These are phyloP conservation scores for Cladosporium velox DNA, from an alignment of 2,329 filamentous ascomycete genomes.

Conservation along the genomic window DNA sequence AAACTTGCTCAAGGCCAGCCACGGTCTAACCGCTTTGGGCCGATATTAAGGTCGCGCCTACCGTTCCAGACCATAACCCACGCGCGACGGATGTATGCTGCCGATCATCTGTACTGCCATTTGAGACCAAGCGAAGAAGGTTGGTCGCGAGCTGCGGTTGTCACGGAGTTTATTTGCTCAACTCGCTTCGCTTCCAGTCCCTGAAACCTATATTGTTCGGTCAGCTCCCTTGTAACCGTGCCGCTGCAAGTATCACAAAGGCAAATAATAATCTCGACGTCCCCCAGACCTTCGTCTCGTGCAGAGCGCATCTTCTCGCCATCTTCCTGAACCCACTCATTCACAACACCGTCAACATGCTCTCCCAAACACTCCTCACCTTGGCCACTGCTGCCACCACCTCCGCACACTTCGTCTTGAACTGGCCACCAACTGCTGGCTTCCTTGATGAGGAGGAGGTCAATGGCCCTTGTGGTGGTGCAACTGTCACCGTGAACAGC, in stretches of 20 bases:
- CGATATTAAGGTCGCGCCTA: background rate
- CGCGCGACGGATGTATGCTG: background rate
- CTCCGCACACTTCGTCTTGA: conserved; percentile 47
- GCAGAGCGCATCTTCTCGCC: background rate
- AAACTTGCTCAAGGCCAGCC: conserved; percentile 15
- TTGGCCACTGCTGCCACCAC: conserved; percentile 34
- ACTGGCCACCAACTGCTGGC: conserved; percentile 40
- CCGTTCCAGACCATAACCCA: background rate
- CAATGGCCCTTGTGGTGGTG: conserved; percentile 34
- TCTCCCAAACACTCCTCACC: conserved; percentile 27
- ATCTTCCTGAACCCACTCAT: background rate
- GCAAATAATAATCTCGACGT: background rate
- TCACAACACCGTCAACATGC: conserved; percentile 11
- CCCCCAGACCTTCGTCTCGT: background rate
- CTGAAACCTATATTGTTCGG: background rate
- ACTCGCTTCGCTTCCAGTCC: background rate
- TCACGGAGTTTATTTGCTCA: conserved; percentile 11
- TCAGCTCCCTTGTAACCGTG: conserved; percentile 1
- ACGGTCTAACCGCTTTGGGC: conserved; percentile 5
- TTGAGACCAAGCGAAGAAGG: background rate
- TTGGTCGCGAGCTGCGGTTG: conserved; percentile 5
- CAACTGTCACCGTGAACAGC: conserved; percentile 29
- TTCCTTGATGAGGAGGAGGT: conserved; percentile 34
- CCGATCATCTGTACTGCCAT: background rate
- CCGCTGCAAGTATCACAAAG: background rate